Evolutionary conservation across 306 rosid genomes (phyloP), one percentile per base, ranked within the genome.

Genomic region (Prunus dulcis): DNA sequence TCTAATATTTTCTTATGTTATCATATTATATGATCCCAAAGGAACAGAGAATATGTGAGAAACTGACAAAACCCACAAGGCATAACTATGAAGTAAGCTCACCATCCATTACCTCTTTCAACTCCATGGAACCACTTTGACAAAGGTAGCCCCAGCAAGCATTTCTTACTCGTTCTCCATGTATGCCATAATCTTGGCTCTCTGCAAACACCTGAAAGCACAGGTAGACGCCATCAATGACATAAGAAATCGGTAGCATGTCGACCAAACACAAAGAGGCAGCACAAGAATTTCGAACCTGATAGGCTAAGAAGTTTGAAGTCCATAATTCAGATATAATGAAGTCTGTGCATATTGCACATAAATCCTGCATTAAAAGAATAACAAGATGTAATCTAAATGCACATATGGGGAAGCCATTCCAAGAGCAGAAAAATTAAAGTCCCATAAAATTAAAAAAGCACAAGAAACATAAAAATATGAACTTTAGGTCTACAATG

Each of bases 101-200:
- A 78, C 65, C 73, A 78, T 58, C 22, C 12, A 18, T 79, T 88
- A 95, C 99, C 99, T 89, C 97, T 87, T 91, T 95, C 89, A 95
- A 89, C 82, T 92, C 97, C 93, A 90, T 87, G 88, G 97, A 81
- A 45, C 99, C 97, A 82, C 99, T 92, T 89, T 95, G 99, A 84
- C 99, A 95, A 73, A 95, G 99, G 85, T 92, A 95, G 25, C 99
- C 99, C 99, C 97, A 95, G 87, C 99, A 95, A 80, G 99, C 97
- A 83, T 82, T 95, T 82, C 97, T 87, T 66, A 95, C 99, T 45
- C 93, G 97, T 47, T 95, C 99, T 73, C 99, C 97, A 72, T 95
- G 93, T 83, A 88, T 79, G 75, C 99, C 99, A 50, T 95, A 95
- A 78, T 95, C 97, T 87, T 95, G 99, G 82, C 88, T 88, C 91